These are phyloP conservation scores for Arachnomyces sp. DNA, from an alignment of 2,329 filamentous ascomycete genomes.

Conservation along the genomic window DNA sequence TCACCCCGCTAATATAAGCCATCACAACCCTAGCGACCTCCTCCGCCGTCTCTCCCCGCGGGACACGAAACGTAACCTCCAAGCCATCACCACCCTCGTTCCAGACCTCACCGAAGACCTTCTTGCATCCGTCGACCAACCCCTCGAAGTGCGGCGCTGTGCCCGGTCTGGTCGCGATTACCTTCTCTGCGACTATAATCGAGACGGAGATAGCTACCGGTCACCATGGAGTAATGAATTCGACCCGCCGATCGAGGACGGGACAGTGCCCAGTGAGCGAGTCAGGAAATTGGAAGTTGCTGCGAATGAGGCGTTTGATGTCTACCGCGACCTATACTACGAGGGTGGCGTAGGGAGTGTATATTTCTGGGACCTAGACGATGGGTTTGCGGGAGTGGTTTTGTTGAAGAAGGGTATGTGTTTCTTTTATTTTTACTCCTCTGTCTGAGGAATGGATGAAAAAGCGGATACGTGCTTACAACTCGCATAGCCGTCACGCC, in stretches of 20 bases:
- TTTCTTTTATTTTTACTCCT: neutral
- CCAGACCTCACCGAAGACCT: conserved; percentile 95
- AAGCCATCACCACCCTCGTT: conserved; percentile 77
- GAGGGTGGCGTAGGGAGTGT: conserved; percentile 94
- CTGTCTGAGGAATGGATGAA: neutral
- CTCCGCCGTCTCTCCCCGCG: conserved; percentile 96
- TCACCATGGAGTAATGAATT: conserved; percentile 99
- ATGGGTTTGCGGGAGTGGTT: conserved; percentile 94
- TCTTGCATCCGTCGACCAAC: conserved; percentile 94
- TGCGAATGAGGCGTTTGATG: conserved; percentile 93
- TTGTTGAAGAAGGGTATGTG: conserved; percentile 82
- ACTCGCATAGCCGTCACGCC: conserved; percentile 52
- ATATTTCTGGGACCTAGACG: conserved; percentile 97
- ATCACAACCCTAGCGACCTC: conserved; percentile 63
- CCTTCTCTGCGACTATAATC: conserved; percentile 98
- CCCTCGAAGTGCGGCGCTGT: conserved; percentile 78
- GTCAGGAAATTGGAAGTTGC: conserved; percentile 89
- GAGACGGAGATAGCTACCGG: conserved; percentile 93
- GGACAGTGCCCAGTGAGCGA: conserved; percentile 79
- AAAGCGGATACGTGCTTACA: neutral
- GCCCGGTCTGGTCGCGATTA: conserved; percentile 87
- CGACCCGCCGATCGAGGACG: conserved; percentile 81
- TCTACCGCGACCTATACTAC: conserved; percentile 86
- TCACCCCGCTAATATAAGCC: conserved; percentile 7
- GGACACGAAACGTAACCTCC: conserved; percentile 79